Evolutionary conservation across 2,329 filamentous ascomycete genomes (phyloP), one percentile per base, ranked within the genome.

Genomic region (Cordyceps javanica): DNA sequence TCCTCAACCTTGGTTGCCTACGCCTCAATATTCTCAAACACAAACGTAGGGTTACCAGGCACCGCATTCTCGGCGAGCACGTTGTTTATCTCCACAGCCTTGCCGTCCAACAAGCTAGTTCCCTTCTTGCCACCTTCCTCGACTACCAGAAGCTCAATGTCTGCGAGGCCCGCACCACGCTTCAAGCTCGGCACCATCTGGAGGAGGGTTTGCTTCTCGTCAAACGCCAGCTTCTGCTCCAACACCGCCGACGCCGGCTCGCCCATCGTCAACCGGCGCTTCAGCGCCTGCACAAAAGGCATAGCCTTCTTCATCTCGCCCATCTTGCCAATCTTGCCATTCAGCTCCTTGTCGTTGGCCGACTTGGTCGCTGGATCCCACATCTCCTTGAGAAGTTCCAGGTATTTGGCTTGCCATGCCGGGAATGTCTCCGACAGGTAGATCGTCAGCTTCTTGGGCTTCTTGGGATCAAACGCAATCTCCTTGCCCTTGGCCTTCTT

Each of bases 301-400:
- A 97, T 97, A 2, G 91, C 93, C 76, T 95, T 94, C 84, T 97
- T 99, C 82, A 91, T 91, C 75, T 95, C 90, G 44, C 85, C 86
- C 68, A 91, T 80, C 78, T 96, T 96, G 64, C 85, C 85, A 59
- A 97, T 87, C 68, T 86, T 82, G 63, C 85, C 86, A 66, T 86
- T 89, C 48, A 97, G 77, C 58, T 83, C 85, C 77, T 95, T 96
- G 70, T 95, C 90, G 68, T 96, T 87, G 62, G 89, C 74, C 10
- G 77, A 75, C 62, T 89, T 77, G 63, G 75, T 83, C 61, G 68
- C 69, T 19, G 80, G 72, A 60, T 89, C 81, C 74, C 91, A 91
- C 61, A 84, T 77, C 67, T 89, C 81, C 63, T 85, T 84, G 19
- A 96, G 82, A 36, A 95, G 78, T 58, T 91, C 87, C 67, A 95